phyloP scores from a whole-genome alignment of 805 yeast genomes.

The Priceomyces melissophilus region DNA sequence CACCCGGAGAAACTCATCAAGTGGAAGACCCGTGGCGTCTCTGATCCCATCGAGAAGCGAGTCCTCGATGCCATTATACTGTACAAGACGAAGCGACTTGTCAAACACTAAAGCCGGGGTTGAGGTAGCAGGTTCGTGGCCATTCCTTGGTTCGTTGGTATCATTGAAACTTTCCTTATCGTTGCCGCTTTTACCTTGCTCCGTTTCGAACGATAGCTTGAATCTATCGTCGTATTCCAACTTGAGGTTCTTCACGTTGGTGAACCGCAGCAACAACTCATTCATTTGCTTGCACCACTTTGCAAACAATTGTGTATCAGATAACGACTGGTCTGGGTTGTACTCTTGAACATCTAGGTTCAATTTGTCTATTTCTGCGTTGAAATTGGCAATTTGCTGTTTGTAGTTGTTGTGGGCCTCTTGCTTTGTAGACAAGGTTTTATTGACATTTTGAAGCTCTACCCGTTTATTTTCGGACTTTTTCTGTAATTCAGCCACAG shows the following conservation, averaged over 20 bases:
- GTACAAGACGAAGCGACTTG: no score
- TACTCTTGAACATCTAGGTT: neutral
- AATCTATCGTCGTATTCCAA: neutral
- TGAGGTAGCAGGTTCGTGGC: no score
- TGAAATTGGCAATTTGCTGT: conserved; percentile 2
- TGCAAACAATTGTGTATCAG: conserved; percentile 12
- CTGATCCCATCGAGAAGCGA: no score
- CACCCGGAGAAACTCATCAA: no score
- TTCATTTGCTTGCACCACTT: conserved; percentile 24
- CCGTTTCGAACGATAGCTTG: neutral
- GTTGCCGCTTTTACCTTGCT: no score
- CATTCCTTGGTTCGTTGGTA: no score
- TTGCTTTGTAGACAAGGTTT: conserved; percentile 6
- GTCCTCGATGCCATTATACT: no score
- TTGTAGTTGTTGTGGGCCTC: conserved; percentile 7
- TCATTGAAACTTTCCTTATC: no score
- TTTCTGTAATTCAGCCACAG: neutral
- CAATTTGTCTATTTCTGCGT: conserved; percentile 3
- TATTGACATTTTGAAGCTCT: conserved; percentile 1
- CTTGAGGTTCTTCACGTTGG: conserved; percentile 1
- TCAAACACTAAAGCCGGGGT: no score
- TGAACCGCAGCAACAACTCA: conserved; percentile 12
- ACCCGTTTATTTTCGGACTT: neutral
- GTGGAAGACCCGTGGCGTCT: no score
- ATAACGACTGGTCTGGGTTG: conserved; percentile 5